A percentile compares a stretch with the other conserved stretches of the same genome.
phyloP scores from a whole-genome alignment of 2,329 filamentous ascomycete genomes.

The Chaetomium sp. region DNA sequence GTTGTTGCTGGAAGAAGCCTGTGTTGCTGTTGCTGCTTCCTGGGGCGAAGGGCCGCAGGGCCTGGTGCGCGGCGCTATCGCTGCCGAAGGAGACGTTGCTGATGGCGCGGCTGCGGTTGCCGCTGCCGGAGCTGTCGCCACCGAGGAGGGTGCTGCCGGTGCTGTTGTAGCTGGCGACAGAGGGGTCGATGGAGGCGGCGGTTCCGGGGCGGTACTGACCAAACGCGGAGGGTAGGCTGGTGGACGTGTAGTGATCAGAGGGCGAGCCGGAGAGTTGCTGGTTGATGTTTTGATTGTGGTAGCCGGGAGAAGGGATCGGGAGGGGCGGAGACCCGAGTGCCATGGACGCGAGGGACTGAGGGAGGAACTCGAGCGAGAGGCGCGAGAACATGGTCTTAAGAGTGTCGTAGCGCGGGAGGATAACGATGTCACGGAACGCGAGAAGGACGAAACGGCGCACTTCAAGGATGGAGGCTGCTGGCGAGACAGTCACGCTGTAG shows the following conservation, averaged over 20 bases:
- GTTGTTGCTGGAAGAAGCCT: too few species aligned
- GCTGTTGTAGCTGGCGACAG: constrained; percentile 71
- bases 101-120: constrained; percentile 69
- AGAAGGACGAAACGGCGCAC: constrained; percentile 84
- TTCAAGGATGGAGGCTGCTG: constrained; percentile 58
- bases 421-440: constrained; percentile 80
- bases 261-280: constrained; percentile 45
- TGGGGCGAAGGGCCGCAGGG: constrained; percentile 45
- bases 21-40: constrained; percentile 29
- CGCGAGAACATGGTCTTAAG: constrained; percentile 87
- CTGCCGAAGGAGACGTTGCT: constrained; percentile 71
- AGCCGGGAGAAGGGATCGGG: constrained; percentile 36
- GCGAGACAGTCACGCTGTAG: constrained; percentile 37
- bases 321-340: constrained; percentile 46
- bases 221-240: constrained; percentile 31
- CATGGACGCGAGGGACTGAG: constrained; percentile 45
- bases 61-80: constrained; percentile 28
- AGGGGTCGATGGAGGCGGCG: constrained; percentile 66
- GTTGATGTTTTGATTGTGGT: constrained; percentile 24
- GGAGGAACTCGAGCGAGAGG: constrained; percentile 72
- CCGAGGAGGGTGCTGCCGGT: constrained; percentile 72
- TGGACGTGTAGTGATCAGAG: constrained; percentile 31
- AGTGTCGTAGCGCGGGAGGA: constrained; percentile 80
- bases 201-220: constrained; percentile 55
- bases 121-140: constrained; percentile 44